Percentiles rank a stretch among this genome's conserved stretches.
Evolutionary conservation across 371 early-diverging fungal species (phyloP).

Genomic region (Mycotypha africana): DNA sequence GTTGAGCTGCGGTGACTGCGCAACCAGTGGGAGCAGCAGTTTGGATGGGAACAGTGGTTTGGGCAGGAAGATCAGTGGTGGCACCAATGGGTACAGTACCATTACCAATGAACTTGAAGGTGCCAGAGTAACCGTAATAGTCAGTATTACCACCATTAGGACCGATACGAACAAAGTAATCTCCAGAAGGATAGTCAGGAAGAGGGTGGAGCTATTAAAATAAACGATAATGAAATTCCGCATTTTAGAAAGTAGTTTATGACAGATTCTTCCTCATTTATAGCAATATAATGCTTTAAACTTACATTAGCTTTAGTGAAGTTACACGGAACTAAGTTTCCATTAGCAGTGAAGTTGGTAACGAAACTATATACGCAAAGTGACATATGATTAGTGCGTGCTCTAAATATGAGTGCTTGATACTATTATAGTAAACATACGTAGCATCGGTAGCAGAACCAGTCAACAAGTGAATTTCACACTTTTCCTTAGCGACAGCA

Average conservation of each 20-base stretch:
- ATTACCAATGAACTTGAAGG: conserved; percentile 13
- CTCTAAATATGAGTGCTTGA: neutral
- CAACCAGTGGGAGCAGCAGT: conserved; percentile 1
- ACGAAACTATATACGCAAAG: conserved; percentile 7
- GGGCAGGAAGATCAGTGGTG: too few species aligned
- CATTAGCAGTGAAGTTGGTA: conserved; percentile 16
- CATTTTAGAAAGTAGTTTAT: neutral
- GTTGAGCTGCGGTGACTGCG: neutral
- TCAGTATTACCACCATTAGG: conserved; percentile 4
- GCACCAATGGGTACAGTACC: conserved; percentile 1
- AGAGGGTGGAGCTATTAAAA: conserved; percentile 12
- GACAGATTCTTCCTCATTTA: too few species aligned
- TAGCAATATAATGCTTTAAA: too few species aligned
- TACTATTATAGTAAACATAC: conserved; percentile 1
- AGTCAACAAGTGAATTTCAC: conserved; percentile 20
- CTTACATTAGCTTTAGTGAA: conserved; percentile 15
- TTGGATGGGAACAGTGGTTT: neutral
- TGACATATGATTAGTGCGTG: too few species aligned
- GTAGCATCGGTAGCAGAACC: conserved; percentile 9
- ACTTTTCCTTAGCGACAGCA: conserved; percentile 2
- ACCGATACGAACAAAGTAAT: conserved; percentile 19
- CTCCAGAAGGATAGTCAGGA: conserved; percentile 16
- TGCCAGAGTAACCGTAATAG: conserved; percentile 9
- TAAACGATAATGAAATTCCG: neutral
- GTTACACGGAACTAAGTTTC: conserved; percentile 16